Base-by-base conservation (phyloP, 2,329 filamentous ascomycete genomes). In the Phyllosticta citriasiana region DNA sequence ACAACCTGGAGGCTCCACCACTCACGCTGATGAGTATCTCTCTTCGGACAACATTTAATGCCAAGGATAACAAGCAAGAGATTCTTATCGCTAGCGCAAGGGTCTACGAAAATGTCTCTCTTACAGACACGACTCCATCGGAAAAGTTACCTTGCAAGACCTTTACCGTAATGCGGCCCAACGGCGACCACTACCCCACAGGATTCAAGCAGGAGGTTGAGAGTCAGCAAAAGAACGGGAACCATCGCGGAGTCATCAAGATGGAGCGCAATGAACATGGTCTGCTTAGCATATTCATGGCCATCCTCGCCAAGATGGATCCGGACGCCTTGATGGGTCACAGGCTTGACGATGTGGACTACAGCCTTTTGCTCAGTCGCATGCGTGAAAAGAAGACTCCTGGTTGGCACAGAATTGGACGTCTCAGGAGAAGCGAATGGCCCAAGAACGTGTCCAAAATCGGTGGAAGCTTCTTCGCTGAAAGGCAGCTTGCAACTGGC, bases 1-100 rank as follows among this genome's bases (percentile, higher is more conserved):
- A 97, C 64, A 90, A 86, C 64, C 73, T 92, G 40, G 91, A 97
- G 57, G 84, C 86, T 1, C 94, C 94, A 24, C 90, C 91, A 7
- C 78, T 99, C 70, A 97, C 92, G 1, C 77, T 99, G n/a, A 97
- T 99, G 93, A 97, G 91, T 73, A 78, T 99, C 64, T 86, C 91
- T 7, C 81, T 99, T 69, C 85, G 94, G 58, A 97, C 92, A 0
- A 85, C 87, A 6, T 89, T 96, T 74, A 97, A 97, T 67, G 82
- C 86, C 47, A 93, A 91, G 71, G 89, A 91, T 60, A 99, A 97
- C 77, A 97, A 95, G 77, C 93, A 97, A 71, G 94, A 99, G 73
- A 92, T 99, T 55, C 78, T 99, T 10, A 85, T 94, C 63, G 90
- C 94, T 62, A 97, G 91, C 74, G 90, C 91, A 40, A 86, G 95